Percentiles rank a stretch among this genome's conserved stretches.
Conservation (phyloP, 139 green algal species). For the Mesotaenium endlicherianum region DNA sequence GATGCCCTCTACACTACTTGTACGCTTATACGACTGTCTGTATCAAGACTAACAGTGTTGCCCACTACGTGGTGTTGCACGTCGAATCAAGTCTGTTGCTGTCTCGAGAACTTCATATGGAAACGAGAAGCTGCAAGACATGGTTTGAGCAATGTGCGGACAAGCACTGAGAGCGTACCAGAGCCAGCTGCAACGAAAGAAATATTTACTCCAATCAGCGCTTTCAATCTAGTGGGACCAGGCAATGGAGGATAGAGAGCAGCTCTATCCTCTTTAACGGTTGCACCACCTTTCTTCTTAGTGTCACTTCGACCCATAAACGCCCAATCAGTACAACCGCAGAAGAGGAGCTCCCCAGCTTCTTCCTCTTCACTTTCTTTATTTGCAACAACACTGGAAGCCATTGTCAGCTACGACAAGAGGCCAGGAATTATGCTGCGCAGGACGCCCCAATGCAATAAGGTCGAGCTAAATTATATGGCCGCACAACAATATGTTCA, state of each 20-base stretch:
- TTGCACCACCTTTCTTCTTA: neutral
- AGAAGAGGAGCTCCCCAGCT: slow-evolving; percentile 43
- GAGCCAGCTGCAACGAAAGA: slow-evolving; percentile 25
- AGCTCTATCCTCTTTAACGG: slow-evolving; percentile 6
- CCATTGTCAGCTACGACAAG: too few species aligned
- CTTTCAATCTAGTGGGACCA: slow-evolving; percentile 13
- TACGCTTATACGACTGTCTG: neutral
- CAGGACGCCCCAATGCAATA: too few species aligned
- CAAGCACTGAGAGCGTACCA: slow-evolving; percentile 13
- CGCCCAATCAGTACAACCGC: slow-evolving; percentile 29
- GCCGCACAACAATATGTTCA: too few species aligned
- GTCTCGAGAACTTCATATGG: neutral
- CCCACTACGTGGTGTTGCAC: neutral
- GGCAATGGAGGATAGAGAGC: slow-evolving; percentile 36
- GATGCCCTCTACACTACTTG: neutral
- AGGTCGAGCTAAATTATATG: too few species aligned
- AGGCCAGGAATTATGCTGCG: too few species aligned
- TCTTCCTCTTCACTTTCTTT: neutral
- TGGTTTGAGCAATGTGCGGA: neutral
- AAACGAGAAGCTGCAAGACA: neutral
- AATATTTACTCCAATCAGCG: slow-evolving; percentile 30
- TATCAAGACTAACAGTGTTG: neutral
- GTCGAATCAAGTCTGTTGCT: neutral
- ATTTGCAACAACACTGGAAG: too few species aligned
- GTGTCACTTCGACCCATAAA: neutral